Base-by-base conservation (phyloP, 2,329 filamentous ascomycete genomes). In the Thelonectria rubi region DNA sequence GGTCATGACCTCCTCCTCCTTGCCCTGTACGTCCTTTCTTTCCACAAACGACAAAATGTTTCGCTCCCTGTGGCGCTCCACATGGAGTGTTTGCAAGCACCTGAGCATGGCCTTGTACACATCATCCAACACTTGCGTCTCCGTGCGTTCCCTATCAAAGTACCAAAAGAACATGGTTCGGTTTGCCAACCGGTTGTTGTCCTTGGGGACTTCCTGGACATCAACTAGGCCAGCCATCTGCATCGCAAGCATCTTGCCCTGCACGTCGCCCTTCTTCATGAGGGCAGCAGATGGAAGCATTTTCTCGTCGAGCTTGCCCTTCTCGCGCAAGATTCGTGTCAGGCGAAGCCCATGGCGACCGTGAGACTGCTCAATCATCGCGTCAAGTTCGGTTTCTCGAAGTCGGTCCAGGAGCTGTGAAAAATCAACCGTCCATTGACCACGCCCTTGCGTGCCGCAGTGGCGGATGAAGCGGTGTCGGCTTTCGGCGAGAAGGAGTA, bases 221-320 rank as follows among this genome's bases (percentile, higher is more conserved):
- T 98, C 93, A 12, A 97, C 88, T 63, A 95, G 89, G 2, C 95
- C 94, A 17, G 88, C 88, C 75, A 93, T 89, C 69, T 97, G 92
- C 84, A 99, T 91, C 64, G 89, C 88, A 14, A 92, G 89, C 77
- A 98, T 89, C 64, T 93, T 91, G 60, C 90, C 88, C 48, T 95
- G 92, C 21, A 98, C 87, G 55, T 97, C 92, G 60, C 90, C 88
- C 70, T 94, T 92, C 59, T 91, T 90, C 81, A 97, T 90, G 63
- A 99, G 86, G 55, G 91, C 91, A 58, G 93, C 84, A 51, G 89
- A 88, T 39, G 91, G 91, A 12, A 97, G 83, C 63, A 91, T 89
- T 77, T 96, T 97, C 77, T 99, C 95, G 68, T 98, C 94, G n/a
- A 98, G 82, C 73, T 95, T 97, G 55, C 95, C 95, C 73, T 94